A percentile compares a stretch with the other conserved stretches of the same genome.
phyloP scores from a whole-genome alignment of 805 yeast genomes.

The Lipomyces chichibuensis region DNA sequence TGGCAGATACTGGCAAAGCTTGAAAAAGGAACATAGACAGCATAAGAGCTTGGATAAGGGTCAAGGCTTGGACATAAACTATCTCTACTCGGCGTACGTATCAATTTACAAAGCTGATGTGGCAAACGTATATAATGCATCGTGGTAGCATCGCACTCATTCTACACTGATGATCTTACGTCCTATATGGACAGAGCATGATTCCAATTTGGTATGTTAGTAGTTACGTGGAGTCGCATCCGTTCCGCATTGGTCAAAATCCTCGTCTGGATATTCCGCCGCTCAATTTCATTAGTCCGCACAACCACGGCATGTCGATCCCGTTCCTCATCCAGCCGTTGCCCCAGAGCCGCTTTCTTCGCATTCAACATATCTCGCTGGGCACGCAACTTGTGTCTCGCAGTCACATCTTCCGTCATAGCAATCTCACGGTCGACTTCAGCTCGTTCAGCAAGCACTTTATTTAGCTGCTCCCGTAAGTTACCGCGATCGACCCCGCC shows the following conservation, averaged over 20 bases:
- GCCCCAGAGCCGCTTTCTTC: constrained; percentile 69
- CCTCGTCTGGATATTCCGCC: constrained; percentile 72
- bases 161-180: too few relatives aligned
- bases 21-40: constrained; percentile 1
- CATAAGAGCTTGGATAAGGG: too few relatives aligned
- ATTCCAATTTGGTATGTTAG: too few relatives aligned
- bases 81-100: too few relatives aligned
- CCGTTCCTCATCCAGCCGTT: constrained; percentile 74
- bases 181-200: too few relatives aligned
- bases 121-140: too few relatives aligned
- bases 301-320: constrained; percentile 68
- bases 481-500: constrained; percentile 44
- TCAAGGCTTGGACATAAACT: too few relatives aligned
- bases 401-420: constrained; percentile 39
- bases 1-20: constrained; percentile 18
- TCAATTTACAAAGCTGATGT: too few relatives aligned
- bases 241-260: constrained; percentile 73
- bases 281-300: constrained; percentile 76
- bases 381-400: constrained; percentile 42
- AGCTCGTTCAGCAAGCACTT: constrained; percentile 62
- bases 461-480: constrained; percentile 55
- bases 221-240: too few relatives aligned
- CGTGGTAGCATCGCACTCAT: too few relatives aligned
- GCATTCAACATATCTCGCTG: constrained; percentile 61
- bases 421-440: constrained; percentile 51